These are phyloP conservation scores for Fusarium kyushuense DNA, from an alignment of 2,329 filamentous ascomycete species.

Conservation along the genomic window DNA sequence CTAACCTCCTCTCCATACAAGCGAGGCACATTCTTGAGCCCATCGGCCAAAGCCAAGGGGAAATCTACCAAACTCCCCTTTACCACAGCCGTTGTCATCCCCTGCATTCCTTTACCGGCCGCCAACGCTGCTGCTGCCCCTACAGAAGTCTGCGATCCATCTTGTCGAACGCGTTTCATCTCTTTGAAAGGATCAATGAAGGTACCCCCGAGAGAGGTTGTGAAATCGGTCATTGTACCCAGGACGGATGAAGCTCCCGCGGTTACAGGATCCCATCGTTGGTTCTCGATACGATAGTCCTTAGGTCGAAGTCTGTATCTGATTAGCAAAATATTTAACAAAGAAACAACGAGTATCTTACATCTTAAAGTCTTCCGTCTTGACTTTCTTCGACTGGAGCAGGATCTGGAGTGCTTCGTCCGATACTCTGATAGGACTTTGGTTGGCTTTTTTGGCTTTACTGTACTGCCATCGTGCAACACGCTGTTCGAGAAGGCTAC, in stretches of 20 bases:
- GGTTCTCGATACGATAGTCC: not conserved
- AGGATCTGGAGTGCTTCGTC: not conserved
- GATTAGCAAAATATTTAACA: not conserved
- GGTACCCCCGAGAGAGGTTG: not conserved
- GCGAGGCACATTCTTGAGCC: not conserved
- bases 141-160: not conserved
- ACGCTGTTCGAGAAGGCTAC: not conserved
- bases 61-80: not conserved
- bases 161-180: not conserved
- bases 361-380: not conserved
- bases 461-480: not conserved
- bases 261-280: slow-evolving; percentile 1
- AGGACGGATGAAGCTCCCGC: not conserved
- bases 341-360: not conserved
- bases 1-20: not conserved
- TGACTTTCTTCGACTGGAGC: not conserved
- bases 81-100: not conserved
- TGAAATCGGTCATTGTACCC: slow-evolving; percentile 1
- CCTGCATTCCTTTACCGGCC: not conserved
- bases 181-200: slow-evolving; percentile 10
- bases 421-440: not conserved
- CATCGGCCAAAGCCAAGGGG: not conserved
- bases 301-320: not conserved
- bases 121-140: not conserved
- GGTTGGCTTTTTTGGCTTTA: not conserved